Evolutionary conservation across 208 protist species (phyloP).

Genomic region (Lotmaria passim): DNA sequence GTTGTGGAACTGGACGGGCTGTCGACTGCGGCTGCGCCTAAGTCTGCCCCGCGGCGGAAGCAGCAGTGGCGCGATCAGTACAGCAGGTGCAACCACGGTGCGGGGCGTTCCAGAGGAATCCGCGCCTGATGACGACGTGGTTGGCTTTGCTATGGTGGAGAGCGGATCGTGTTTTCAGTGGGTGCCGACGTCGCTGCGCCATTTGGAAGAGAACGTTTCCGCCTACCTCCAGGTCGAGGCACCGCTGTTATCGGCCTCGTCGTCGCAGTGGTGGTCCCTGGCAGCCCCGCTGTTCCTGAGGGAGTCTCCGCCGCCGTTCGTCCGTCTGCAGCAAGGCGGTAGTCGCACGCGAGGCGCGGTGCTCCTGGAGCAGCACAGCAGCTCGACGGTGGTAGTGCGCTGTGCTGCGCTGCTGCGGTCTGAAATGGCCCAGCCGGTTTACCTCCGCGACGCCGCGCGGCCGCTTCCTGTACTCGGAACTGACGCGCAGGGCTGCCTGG

Average conservation of each 20-base stretch:
- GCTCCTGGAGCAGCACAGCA: conserved; percentile 13
- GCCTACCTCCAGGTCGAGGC: conserved; percentile 20
- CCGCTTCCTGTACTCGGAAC: conserved; percentile 17
- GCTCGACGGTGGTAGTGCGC: conserved; percentile 23
- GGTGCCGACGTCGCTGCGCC: conserved; percentile 17
- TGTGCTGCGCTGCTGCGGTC: conserved; percentile 33
- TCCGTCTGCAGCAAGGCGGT: conserved; percentile 24
- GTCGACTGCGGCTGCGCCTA: conserved; percentile 27
- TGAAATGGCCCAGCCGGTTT: conserved; percentile 16
- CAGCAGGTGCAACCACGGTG: background rate
- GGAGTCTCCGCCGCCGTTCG: conserved; percentile 27
- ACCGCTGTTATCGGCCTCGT: background rate
- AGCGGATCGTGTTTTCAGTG: conserved; percentile 35
- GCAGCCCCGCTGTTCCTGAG: conserved; percentile 20
- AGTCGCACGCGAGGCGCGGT: conserved; percentile 18
- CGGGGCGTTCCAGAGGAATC: background rate
- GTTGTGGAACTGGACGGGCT: conserved; percentile 38
- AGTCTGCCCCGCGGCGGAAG: background rate
- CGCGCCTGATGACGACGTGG: background rate
- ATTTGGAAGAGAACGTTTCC: conserved; percentile 1
- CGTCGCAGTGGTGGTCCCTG: conserved; percentile 23
- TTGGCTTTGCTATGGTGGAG: conserved; percentile 27
- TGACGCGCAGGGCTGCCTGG: conserved; percentile 19
- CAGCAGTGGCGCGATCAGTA: background rate
- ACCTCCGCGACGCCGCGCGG: conserved; percentile 19